Evolutionary conservation across 2,329 filamentous ascomycete species (phyloP), one percentile per base, ranked within the genome.

Genomic region (Alternaria brassicicola): DNA sequence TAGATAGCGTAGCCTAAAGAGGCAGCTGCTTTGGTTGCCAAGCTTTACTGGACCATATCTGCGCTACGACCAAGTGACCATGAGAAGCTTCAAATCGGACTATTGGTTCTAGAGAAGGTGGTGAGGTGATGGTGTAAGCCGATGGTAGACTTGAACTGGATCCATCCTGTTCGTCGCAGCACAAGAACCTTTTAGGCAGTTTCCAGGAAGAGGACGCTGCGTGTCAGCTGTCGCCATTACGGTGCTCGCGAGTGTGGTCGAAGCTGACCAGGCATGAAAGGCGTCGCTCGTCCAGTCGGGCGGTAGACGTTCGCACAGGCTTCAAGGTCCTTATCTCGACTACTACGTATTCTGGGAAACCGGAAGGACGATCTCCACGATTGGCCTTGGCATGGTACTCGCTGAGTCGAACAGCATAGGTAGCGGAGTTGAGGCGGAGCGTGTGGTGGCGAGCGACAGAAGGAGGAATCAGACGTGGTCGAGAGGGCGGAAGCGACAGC

Each of bases 11-110:
- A 52, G 48, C 60, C 64, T 17, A 10, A 63, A 60, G 12, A 60
- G 65, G 66, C 60, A 70, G 66, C 66, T 61, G 51, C 52, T 42
- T 46, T 43, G 21, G 10, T 4, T 48, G 67, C 66, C 65, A 69
- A 69, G 63, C 43, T 13, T 3, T n/a, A 33, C 52, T 49, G 55
- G 46, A 57, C 58, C 57, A 38, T 38, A 36, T 52, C 23, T 28
- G 53, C 59, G 51, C 60, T 57, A 59, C 46, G 23, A 49, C 53
- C 52, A 60, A 38, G 53, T 21, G 42, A 33, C 35, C 35, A 25
- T 39, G 46, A n/a, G 49, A 23, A 48, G 36, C 49, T 36, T 55
- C 47, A 36, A 51, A 41, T 23, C 28, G 7, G 56, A 36, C 30
- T 26, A 28, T 28, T 15, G 31, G 25, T 19, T 45, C 39, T 46